Evolutionary conservation across 2,329 filamentous ascomycete genomes (phyloP), one percentile per base, ranked within the genome.

Genomic region (Calonectria hongkongensis): DNA sequence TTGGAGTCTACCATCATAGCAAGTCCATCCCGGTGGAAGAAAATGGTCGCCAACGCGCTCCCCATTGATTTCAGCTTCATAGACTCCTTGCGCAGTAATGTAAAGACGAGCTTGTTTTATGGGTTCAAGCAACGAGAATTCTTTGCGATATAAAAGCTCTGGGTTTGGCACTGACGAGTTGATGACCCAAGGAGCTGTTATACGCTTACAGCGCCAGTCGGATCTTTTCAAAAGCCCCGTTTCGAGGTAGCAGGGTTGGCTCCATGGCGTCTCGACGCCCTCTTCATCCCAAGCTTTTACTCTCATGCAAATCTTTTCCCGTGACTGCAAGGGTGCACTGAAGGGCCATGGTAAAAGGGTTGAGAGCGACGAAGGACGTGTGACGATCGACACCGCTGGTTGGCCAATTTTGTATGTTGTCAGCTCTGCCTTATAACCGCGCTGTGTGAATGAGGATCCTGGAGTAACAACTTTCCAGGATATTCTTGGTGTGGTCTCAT

Each of bases 21-120:
- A 84, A 43, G 85, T 85, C 87, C 87, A 90, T 0, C 88, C 87
- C 0, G 88, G 88, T 50, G 87, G 85, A 54, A 89, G 81, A 18
- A 84, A 81, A 2, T 81, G 68, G 39, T 84, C 82, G 0, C 83
- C 84, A 9, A 87, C 81, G 6, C 77, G 75, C 0, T 79, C 70
- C 0, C 86, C 87, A 54, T 89, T 89, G 67, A 89, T 83, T 36
- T 83, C 83, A 0, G 84, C 84, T 39, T 85, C 81, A 67, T 87
- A 89, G 1, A 88, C 70, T 2, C 87, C 87, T 25, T 84, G 81
- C 0, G 83, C 81, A 0, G 87, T 87, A 39, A 86, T 83, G 63
- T 88, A 88, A 0, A 89, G 78, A 1, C 85, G 80, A 0, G 86
- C 86, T 28, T 70, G 21, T 10, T 56, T 39, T 2, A 62, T 21